Conservation (phyloP, 2,329 filamentous ascomycete genomes). For the Fusarium brevicatenulatum region DNA sequence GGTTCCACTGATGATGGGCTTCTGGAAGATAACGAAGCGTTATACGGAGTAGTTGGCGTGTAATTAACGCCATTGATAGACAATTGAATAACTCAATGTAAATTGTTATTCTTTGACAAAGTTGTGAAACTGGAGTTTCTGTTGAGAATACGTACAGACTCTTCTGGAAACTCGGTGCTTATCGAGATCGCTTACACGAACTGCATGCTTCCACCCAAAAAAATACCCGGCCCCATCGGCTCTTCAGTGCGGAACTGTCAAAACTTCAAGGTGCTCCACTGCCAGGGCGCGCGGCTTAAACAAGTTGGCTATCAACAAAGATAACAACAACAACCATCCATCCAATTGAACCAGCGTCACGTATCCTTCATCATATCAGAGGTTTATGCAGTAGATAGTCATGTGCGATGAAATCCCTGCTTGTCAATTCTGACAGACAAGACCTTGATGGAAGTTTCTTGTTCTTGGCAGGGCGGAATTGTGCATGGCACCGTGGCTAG, state of each 20-base stretch:
- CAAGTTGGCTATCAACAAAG: constrained; percentile 1
- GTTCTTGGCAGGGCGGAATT: constrained; percentile 40
- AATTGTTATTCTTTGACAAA: background rate
- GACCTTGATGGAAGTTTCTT: background rate
- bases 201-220: constrained; percentile 7
- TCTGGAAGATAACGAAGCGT: background rate
- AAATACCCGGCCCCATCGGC: constrained; percentile 3
- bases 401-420: constrained; percentile 19
- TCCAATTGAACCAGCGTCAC: background rate
- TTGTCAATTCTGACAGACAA: constrained; percentile 26
- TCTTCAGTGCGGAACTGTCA: constrained; percentile 21
- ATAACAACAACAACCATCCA: background rate
- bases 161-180: constrained; percentile 1
- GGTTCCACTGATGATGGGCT: background rate
- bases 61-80: background rate
- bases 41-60: background rate
- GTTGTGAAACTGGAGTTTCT: background rate
- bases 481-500: constrained; percentile 30
- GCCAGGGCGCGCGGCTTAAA: constrained; percentile 12
- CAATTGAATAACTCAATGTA: background rate
- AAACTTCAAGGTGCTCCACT: constrained; percentile 1
- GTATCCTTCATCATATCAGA: background rate
- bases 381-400: constrained; percentile 5
- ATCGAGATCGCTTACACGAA: constrained; percentile 32
- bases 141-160: background rate